phyloP scores from a whole-genome alignment of 2,329 filamentous ascomycete species.

The Dryadomyces sulphureus region DNA sequence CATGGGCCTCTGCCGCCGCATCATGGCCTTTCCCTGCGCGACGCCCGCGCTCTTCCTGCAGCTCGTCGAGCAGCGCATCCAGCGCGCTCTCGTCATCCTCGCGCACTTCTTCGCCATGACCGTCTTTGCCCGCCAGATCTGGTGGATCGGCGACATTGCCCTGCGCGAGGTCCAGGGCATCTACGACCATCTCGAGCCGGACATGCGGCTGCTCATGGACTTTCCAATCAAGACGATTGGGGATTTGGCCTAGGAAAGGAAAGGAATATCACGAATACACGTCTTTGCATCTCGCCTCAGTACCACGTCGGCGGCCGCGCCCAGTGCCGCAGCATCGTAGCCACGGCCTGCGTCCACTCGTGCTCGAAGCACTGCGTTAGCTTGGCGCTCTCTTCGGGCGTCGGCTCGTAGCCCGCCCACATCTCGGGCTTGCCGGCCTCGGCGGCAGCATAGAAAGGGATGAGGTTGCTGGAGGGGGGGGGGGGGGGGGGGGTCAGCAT shows the following conservation, averaged over 20 bases:
- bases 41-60: conserved; percentile 10
- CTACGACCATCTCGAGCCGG: background rate
- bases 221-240: background rate
- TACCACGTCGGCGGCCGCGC: conserved; percentile 34
- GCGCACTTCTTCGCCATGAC: conserved; percentile 13
- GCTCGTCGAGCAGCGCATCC: conserved; percentile 9
- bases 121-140: background rate
- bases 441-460: conserved; percentile 42
- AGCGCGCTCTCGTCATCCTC: conserved; percentile 13
- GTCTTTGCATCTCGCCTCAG: background rate
- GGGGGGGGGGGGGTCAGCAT: background rate
- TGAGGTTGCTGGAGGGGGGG: conserved; percentile 32
- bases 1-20: conserved; percentile 8
- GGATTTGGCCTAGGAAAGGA: background rate
- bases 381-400: conserved; percentile 38
- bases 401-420: conserved; percentile 50
- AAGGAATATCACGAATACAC: background rate
- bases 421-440: conserved; percentile 51
- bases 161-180: conserved; percentile 1
- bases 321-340: conserved; percentile 57
- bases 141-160: conserved; percentile 2
- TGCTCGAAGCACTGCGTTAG: conserved; percentile 47
- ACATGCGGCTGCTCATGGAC: background rate
- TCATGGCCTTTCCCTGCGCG: conserved; percentile 11
- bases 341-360: conserved; percentile 53